Base-by-base conservation (phyloP, 1,139 yeast genomes). In the Yamadazyma jaroonii region DNA sequence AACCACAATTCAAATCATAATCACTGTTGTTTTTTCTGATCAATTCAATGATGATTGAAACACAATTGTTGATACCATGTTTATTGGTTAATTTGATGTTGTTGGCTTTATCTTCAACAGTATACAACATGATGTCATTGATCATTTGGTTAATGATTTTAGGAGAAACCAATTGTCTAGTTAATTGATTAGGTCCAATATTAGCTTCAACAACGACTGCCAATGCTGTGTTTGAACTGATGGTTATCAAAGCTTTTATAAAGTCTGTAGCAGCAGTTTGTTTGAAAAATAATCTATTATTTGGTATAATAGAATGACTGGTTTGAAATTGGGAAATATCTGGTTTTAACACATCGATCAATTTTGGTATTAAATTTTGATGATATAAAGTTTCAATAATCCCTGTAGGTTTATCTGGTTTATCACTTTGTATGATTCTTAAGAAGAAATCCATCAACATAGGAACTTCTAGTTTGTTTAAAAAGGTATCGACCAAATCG, bases 201-300 rank as follows among this genome's bases (percentile, higher is more conserved):
- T 71, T 71, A 2, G 75, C 67, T 40, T 71, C 77, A 14, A 68
- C 50, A 1, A 68, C 72, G 4, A 69, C 72, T 0, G 77, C 75
- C 41, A 69, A 55, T 4, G 74, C 73, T 3, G 75, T 66, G 45
- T 71, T 72, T n/a, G 96, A 96, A 24, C 96, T 87, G 30, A 94
- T 86, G 2, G 97, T 84, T 23, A 92, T 86, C 54, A 94, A 77
- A 0, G 97, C 97, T 57, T 92, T 94, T 39, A 92, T 64, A 54
- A 92, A 92, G 56, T 92, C 99, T 9, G 97, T 95, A 2, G 96
- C 95, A 0, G 97, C 95, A 3, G 95, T 83, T 59, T 92, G 97
- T 36, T 79, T 79, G 41, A 92, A 79, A 26, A 84, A 72, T 29
- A 59, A 47, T 35, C 51, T 53, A 31, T 59, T 61, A 37, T 64